Percentiles rank a stretch among this genome's conserved stretches.
Conservation (phyloP, 2,329 filamentous ascomycete species). For the Beauveria australis region DNA sequence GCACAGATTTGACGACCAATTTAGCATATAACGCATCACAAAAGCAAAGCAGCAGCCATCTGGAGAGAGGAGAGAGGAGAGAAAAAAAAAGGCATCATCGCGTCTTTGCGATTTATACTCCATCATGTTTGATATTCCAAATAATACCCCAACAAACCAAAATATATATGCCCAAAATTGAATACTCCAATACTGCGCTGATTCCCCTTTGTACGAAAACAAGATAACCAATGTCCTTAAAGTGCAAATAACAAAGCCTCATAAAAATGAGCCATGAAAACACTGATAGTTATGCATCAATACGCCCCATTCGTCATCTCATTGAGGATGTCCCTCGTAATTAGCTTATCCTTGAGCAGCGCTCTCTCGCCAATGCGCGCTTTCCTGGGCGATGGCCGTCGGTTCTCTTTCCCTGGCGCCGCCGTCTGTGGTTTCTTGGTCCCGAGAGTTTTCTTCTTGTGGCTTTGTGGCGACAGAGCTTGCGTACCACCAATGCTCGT, state of each 20-base stretch:
- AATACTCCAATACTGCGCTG: slow-evolving; percentile 11
- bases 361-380: slow-evolving; percentile 52
- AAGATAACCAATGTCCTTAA: neutral
- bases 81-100: neutral
- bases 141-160: slow-evolving; percentile 1
- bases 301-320: slow-evolving; percentile 48
- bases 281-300: slow-evolving; percentile 16
- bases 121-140: slow-evolving; percentile 8
- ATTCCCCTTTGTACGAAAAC: neutral
- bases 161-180: slow-evolving; percentile 11
- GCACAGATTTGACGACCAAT: slow-evolving; percentile 10
- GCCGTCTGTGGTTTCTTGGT: slow-evolving; percentile 13
- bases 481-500: slow-evolving; percentile 17
- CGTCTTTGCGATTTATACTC: neutral
- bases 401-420: slow-evolving; percentile 35
- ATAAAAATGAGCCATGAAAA: neutral
- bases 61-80: neutral
- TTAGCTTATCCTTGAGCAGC: slow-evolving; percentile 56
- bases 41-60: neutral
- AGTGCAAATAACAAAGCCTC: neutral
- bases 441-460: slow-evolving; percentile 16
- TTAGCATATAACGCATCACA: slow-evolving; percentile 1
- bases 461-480: slow-evolving; percentile 21
- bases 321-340: slow-evolving; percentile 72
- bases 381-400: slow-evolving; percentile 41